Conservation (phyloP, 2,329 filamentous ascomycete genomes). For the Clonostachys sp. region DNA sequence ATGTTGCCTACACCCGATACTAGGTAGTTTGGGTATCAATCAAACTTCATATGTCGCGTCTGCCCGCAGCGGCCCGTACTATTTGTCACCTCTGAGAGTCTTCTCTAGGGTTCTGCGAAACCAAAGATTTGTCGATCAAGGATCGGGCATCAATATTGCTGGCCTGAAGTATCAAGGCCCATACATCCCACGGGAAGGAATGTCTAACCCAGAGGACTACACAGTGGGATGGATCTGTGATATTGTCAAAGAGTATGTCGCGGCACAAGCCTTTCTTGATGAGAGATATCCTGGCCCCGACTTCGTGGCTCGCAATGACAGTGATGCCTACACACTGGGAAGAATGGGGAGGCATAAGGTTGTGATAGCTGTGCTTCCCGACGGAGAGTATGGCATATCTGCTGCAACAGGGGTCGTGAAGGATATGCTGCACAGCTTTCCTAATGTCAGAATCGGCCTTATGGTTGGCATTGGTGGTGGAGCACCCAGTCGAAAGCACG, state of each 20-base stretch:
- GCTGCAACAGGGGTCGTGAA: slow-evolving; percentile 15
- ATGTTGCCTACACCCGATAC: too few relatives aligned
- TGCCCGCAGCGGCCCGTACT: too few relatives aligned
- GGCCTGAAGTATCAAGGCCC: too few relatives aligned
- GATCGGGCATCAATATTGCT: too few relatives aligned
- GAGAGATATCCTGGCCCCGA: slow-evolving; percentile 8
- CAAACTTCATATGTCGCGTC: too few relatives aligned
- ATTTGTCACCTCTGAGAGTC: too few relatives aligned
- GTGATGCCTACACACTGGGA: slow-evolving; percentile 21
- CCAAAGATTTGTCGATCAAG: too few relatives aligned
- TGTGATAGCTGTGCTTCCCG: slow-evolving; percentile 20
- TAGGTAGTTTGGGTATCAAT: too few relatives aligned
- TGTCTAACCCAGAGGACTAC: slow-evolving; percentile 14
- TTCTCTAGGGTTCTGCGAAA: too few relatives aligned
- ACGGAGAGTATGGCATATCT: slow-evolving; percentile 14
- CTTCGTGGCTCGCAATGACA: slow-evolving; percentile 7
- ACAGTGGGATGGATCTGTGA: slow-evolving; percentile 39
- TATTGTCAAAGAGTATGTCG: slow-evolving; percentile 25
- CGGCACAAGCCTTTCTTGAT: slow-evolving; percentile 31
- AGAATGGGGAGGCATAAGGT: slow-evolving; percentile 24
- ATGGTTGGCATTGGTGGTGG: slow-evolving; percentile 26
- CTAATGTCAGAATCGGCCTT: slow-evolving; percentile 15
- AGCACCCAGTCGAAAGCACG: slow-evolving; percentile 17
- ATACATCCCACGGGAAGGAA: neutral
- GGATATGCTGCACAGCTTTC: slow-evolving; percentile 18